phyloP scores from a whole-genome alignment of 2,329 filamentous ascomycete species.

The Sporothrix curviconia region DNA sequence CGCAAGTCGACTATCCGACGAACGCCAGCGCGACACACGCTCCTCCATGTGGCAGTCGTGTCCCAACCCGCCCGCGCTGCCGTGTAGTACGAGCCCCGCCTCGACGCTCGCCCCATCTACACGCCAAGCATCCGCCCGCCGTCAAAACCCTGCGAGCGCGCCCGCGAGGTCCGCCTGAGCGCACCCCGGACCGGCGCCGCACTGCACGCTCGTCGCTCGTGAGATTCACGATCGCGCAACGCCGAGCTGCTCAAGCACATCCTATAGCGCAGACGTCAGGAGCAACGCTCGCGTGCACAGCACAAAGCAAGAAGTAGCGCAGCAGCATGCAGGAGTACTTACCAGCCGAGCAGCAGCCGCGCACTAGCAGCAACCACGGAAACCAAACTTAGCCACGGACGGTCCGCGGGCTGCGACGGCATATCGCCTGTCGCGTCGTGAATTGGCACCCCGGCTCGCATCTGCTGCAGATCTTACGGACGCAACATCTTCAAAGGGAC shows the following conservation, averaged over 20 bases:
- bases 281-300: too few relatives aligned
- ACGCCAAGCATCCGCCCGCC: slow-evolving; percentile 26
- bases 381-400: background rate
- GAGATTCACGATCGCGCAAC: too few relatives aligned
- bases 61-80: slow-evolving; percentile 29
- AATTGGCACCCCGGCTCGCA: slow-evolving; percentile 9
- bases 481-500: slow-evolving; percentile 14
- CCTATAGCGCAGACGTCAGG: too few relatives aligned
- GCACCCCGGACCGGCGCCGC: too few relatives aligned
- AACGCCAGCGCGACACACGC: background rate
- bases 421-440: slow-evolving; percentile 9
- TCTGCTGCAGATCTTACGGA: slow-evolving; percentile 14
- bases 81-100: slow-evolving; percentile 29
- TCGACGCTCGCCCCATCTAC: slow-evolving; percentile 26
- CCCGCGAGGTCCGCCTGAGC: slow-evolving; percentile 18
- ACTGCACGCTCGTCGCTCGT: too few relatives aligned
- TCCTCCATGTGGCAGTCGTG: slow-evolving; percentile 26
- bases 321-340: too few relatives aligned
- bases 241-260: slow-evolving; percentile 8
- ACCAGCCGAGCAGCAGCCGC: too few relatives aligned
- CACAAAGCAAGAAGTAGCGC: too few relatives aligned
- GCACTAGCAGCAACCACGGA: too few relatives aligned
- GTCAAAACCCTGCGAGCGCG: slow-evolving; percentile 17
- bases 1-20: slow-evolving; percentile 26
- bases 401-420: background rate